Evolutionary conservation across 495 filamentous ascomycete species (phyloP).

Genomic region (Neurospora africana): DNA sequence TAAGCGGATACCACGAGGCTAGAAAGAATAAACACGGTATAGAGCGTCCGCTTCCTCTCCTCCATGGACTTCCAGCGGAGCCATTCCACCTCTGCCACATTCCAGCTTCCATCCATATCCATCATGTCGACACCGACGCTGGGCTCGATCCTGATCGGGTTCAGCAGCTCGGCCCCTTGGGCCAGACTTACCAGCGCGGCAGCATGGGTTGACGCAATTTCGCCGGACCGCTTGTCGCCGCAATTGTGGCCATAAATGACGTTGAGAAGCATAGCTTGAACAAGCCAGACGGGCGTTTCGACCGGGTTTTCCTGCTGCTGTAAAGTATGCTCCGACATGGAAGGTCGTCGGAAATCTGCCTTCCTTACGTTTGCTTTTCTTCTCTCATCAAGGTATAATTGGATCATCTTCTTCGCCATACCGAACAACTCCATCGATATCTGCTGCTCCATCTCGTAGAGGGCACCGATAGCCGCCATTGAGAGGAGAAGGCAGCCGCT

Average conservation of each 20-base stretch:
- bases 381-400: constrained; percentile 84
- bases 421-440: constrained; percentile 84
- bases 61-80: constrained; percentile 77
- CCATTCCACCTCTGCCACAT: constrained; percentile 62
- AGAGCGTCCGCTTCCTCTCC: constrained; percentile 90
- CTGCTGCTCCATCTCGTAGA: constrained; percentile 79
- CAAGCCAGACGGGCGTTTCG: constrained; percentile 88
- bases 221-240: constrained; percentile 78
- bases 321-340: constrained; percentile 35
- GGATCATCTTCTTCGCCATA: constrained; percentile 89
- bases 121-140: constrained; percentile 31
- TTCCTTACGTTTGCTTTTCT: constrained; percentile 81
- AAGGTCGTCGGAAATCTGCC: constrained; percentile 54
- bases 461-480: constrained; percentile 90
- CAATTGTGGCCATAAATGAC: constrained; percentile 95
- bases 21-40: constrained; percentile 80
- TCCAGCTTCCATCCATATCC: constrained; percentile 40
- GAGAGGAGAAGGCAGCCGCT: constrained; percentile 86
- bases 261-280: constrained; percentile 97
- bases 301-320: constrained; percentile 53
- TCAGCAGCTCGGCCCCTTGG: constrained; percentile 68
- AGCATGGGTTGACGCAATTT: constrained; percentile 87
- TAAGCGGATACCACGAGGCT: constrained; percentile 88
- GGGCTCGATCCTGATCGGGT: constrained; percentile 37
- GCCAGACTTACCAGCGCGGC: constrained; percentile 85